A percentile compares a stretch with the other conserved stretches of the same genome.
Evolutionary conservation across 768 basidiomycete genomes (phyloP).

Genomic region (Panaeolus cyanescens): DNA sequence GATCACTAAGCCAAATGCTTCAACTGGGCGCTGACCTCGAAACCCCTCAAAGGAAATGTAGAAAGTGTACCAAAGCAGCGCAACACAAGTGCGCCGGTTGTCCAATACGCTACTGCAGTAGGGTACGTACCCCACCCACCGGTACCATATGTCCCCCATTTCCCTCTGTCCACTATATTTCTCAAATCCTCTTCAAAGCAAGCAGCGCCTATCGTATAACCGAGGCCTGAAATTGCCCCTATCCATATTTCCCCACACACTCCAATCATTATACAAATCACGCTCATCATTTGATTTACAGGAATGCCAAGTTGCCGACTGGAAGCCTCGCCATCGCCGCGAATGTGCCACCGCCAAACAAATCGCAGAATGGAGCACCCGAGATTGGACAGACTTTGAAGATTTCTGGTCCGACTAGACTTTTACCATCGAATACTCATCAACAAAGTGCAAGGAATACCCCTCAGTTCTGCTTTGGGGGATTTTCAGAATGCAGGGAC

Average conservation of each 20-base stretch:
- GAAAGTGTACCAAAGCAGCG: conserved; percentile 14
- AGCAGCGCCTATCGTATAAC: not conserved
- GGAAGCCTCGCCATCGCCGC: not conserved
- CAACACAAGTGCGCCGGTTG: conserved; percentile 15
- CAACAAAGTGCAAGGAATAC: not conserved
- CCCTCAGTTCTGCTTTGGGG: not conserved
- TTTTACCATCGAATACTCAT: too few relatives aligned
- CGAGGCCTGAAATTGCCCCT: not conserved
- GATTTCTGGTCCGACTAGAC: not conserved
- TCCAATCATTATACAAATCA: not conserved
- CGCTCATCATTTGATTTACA: conserved; percentile 3
- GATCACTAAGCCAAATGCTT: conserved; percentile 17
- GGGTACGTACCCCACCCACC: conserved; percentile 13
- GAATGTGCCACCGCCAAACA: not conserved
- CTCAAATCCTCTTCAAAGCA: not conserved
- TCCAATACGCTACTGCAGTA: conserved; percentile 23
- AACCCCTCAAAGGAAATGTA: conserved; percentile 7
- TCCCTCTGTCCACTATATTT: not conserved
- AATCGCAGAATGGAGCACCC: not conserved
- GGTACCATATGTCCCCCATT: not conserved
- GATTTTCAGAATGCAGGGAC: not conserved
- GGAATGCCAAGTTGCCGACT: not conserved
- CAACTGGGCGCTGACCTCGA: conserved; percentile 16
- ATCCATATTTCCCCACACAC: conserved; percentile 1
- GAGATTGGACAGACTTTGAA: not conserved